These are phyloP conservation scores for Phycomyces blakesleeanus DNA, from an alignment of 192 early-diverging fungal genomes.

Conservation along the genomic window DNA sequence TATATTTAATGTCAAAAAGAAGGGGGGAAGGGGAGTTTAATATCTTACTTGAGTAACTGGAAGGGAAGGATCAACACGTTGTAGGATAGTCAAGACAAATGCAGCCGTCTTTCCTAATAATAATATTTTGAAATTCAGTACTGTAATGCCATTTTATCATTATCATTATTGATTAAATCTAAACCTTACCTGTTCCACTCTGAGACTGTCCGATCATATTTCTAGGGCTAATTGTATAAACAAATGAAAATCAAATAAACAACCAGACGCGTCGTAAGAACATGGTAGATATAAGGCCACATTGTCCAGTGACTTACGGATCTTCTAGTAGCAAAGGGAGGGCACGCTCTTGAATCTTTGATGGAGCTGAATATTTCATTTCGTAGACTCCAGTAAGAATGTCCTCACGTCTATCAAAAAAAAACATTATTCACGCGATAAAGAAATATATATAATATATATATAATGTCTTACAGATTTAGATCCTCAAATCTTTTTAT, in stretches of 20 bases:
- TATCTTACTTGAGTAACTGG: slow-evolving; percentile 62
- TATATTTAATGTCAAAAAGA: too few species aligned
- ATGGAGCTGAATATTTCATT: slow-evolving; percentile 90
- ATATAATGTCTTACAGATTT: too few species aligned
- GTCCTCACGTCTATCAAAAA: slow-evolving; percentile 52
- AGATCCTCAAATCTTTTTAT: too few species aligned
- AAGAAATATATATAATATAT: too few species aligned
- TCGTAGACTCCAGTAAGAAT: slow-evolving; percentile 90
- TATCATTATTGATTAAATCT: neutral
- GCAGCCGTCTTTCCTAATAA: slow-evolving; percentile 79
- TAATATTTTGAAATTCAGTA: too few species aligned
- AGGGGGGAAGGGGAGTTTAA: neutral
- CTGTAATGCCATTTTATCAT: too few species aligned
- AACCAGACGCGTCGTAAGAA: neutral
- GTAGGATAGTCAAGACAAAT: slow-evolving; percentile 89
- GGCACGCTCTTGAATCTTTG: slow-evolving; percentile 94
- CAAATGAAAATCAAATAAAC: neutral
- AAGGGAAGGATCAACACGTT: slow-evolving; percentile 67
- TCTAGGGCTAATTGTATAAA: slow-evolving; percentile 57
- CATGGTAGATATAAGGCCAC: neutral
- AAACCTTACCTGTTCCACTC: slow-evolving; percentile 76
- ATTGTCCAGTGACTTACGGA: slow-evolving; percentile 48
- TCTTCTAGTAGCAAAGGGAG: slow-evolving; percentile 81
- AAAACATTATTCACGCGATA: neutral
- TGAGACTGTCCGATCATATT: slow-evolving; percentile 99